A percentile compares a stretch with the other conserved stretches of the same genome.
Evolutionary conservation across 495 filamentous ascomycete genomes (phyloP).

Genomic region (Neurospora sp.): DNA sequence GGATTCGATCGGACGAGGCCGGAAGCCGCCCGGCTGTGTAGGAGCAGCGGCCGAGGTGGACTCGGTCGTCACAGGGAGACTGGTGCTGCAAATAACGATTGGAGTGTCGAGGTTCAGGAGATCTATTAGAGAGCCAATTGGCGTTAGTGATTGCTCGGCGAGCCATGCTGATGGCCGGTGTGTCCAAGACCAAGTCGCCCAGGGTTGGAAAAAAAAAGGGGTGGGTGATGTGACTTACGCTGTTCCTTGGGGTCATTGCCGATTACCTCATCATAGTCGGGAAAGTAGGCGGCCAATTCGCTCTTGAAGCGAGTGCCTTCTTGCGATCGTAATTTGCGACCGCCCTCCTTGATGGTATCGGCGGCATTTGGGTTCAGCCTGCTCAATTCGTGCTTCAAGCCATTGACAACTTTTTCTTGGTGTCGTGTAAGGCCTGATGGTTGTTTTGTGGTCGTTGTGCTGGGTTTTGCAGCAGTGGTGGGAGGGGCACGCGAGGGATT

Average conservation of each 20-base stretch:
- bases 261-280: constrained; percentile 84
- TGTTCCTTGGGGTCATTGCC: constrained; percentile 66
- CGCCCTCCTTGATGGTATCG: constrained; percentile 33
- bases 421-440: constrained; percentile 27
- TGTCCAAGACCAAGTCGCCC: background rate
- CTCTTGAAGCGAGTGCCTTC: constrained; percentile 63
- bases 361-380: constrained; percentile 32
- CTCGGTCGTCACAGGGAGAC: constrained; percentile 15
- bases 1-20: constrained; percentile 9
- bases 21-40: constrained; percentile 15
- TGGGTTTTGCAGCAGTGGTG: constrained; percentile 3
- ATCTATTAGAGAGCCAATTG: constrained; percentile 28
- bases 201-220: background rate
- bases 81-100: constrained; percentile 43
- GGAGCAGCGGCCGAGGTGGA: constrained; percentile 7
- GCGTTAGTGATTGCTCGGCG: constrained; percentile 31
- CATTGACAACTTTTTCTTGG: constrained; percentile 39
- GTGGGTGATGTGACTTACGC: constrained; percentile 43
- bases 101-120: constrained; percentile 50
- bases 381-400: constrained; percentile 42
- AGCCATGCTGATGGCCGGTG: constrained; percentile 21
- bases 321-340: constrained; percentile 45
- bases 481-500: constrained; percentile 11
- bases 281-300: constrained; percentile 78
- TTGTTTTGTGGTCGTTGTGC: constrained; percentile 9